Evolutionary conservation across 495 filamentous ascomycete species (phyloP).

Genomic region (Neurospora sp.): DNA sequence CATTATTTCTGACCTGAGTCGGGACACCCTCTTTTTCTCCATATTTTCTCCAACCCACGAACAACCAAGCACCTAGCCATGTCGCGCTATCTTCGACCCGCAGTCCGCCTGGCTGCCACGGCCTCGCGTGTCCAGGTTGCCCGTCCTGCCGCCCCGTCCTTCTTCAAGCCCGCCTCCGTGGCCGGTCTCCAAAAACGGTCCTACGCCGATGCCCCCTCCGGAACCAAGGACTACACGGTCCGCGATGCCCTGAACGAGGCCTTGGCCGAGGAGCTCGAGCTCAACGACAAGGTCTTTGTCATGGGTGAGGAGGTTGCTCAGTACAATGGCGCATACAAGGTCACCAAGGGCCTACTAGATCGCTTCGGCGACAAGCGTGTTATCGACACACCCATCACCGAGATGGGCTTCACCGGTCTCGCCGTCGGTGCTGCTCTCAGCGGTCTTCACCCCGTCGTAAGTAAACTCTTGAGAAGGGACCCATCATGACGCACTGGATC

Average conservation of each 20-base stretch:
- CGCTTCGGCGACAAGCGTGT: constrained; percentile 95
- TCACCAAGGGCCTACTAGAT: constrained; percentile 92
- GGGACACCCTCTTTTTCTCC: constrained; percentile 7
- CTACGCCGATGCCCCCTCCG: constrained; percentile 43
- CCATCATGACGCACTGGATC: not conserved
- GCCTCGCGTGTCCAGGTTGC: constrained; percentile 38
- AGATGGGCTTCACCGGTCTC: constrained; percentile 87
- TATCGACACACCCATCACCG: constrained; percentile 97
- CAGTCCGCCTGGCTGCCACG: constrained; percentile 62
- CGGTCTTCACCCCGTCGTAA: constrained; percentile 85
- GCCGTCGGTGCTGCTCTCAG: constrained; percentile 90
- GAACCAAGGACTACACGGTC: constrained; percentile 86
- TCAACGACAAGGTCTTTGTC: constrained; percentile 87
- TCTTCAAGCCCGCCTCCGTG: constrained; percentile 35
- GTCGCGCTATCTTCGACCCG: constrained; percentile 74
- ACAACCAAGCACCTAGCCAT: constrained; percentile 22
- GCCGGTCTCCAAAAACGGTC: constrained; percentile 36
- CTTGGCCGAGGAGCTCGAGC: constrained; percentile 91
- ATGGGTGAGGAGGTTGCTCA: constrained; percentile 97
- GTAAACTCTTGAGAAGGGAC: constrained; percentile 21
- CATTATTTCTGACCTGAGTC: constrained; percentile 2
- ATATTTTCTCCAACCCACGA: constrained; percentile 12
- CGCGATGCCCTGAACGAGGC: constrained; percentile 96
- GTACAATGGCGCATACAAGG: constrained; percentile 99
- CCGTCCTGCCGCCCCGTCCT: constrained; percentile 35